Evolutionary conservation across 2,329 filamentous ascomycete genomes (phyloP), one percentile per base, ranked within the genome.

Genomic region (Gnomoniopsis sp.): DNA sequence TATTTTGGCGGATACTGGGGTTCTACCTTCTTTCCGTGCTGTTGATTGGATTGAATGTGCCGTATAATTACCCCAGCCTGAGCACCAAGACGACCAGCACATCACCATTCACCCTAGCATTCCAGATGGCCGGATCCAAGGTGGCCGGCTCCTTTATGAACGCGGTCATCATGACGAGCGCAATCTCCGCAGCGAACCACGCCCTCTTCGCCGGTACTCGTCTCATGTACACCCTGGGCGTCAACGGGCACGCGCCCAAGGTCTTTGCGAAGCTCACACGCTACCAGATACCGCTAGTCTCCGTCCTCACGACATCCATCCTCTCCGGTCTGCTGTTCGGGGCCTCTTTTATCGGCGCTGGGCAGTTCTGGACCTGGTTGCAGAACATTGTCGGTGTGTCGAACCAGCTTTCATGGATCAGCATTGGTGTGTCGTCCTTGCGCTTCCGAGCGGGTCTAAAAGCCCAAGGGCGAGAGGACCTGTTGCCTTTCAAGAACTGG

Each of bases 331-430:
- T 88, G 0, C 87, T 84, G 65, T 88, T 88, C 57, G 85, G 83
- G 2, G 84, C 84, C 0, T 86, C 81, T 65, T 87, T 86, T 62
- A 87, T 88, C 55, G 84, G 85, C 0, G 85, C 85, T 0, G 85
- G 86, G 0, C 78, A 88, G 63, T 71, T 88, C 4, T 88, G 85
- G 85, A 80, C 77, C 1, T 88, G 86, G 85, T 71, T 88, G 19
- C 85, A 88, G 67, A 87, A 88, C 59, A 80, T 88, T 49, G 84
- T 88, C 57, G 85, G 85, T 12, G 86, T 88, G 0, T 87, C 85
- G 0, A 88, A 88, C 68, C 86, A 88, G 70, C 72, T 88, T 4
- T 83, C 83, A 52, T 88, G 86, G 85, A 80, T 84, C 64, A 78
- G 82, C 57, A 89, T 88, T 59, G 81, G 84, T 7, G 75, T 88